A percentile compares a stretch with the other conserved stretches of the same genome.
Conservation (phyloP, 1,139 yeast species). For the Diutina siamensis region DNA sequence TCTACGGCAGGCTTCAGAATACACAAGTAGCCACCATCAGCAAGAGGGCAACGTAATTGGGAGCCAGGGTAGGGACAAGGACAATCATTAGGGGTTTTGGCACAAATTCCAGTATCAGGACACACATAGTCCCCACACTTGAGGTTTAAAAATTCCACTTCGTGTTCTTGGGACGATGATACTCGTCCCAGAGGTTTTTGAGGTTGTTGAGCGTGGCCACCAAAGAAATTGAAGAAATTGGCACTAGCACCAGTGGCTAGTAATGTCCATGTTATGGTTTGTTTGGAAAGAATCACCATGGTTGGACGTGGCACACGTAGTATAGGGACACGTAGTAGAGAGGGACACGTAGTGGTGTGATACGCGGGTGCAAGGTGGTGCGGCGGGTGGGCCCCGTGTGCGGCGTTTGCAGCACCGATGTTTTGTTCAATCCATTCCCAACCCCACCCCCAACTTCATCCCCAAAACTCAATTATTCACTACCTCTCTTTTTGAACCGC, state of each 20-base stretch:
- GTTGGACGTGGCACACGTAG: no score
- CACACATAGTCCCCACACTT: conserved; percentile 68
- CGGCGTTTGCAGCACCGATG: no score
- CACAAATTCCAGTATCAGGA: conserved; percentile 75
- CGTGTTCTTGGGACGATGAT: conserved; percentile 11
- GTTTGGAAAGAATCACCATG: no score
- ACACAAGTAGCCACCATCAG: conserved; percentile 61
- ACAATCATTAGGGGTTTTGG: conserved; percentile 53
- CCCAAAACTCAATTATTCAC: no score
- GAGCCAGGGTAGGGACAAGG: conserved; percentile 87
- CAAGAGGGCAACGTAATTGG: conserved; percentile 69
- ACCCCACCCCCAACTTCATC: no score
- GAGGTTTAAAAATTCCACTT: conserved; percentile 20
- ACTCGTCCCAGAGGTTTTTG: conserved; percentile 13
- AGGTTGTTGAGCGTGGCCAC: conserved; percentile 14
- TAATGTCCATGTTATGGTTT: no score
- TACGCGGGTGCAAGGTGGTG: no score
- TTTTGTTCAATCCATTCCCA: no score
- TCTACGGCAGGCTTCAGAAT: conserved; percentile 66
- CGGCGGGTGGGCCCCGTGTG: no score
- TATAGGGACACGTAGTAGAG: no score
- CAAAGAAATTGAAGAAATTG: conserved; percentile 24
- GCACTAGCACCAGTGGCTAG: conserved; percentile 15
- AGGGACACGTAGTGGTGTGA: no score
- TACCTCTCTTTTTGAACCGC: no score